phyloP scores from a whole-genome alignment of 1,139 yeast species.

The Yamadazyma trypodendri region DNA sequence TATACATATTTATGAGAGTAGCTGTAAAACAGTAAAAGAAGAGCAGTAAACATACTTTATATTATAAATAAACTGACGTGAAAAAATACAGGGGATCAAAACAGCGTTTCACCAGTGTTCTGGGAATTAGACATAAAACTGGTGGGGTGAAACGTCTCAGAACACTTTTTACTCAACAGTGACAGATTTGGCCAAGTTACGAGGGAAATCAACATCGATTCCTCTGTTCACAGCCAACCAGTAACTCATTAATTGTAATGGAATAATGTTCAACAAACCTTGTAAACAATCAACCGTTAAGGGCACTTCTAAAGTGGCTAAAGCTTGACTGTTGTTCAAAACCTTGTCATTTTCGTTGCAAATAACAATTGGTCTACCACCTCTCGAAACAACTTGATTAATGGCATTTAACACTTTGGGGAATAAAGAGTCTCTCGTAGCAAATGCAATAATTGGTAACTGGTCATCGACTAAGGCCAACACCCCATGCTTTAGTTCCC shows the following conservation, averaged over 20 bases:
- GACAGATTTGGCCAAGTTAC: constrained; percentile 97
- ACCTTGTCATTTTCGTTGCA: constrained; percentile 85
- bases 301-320: constrained; percentile 84
- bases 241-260: constrained; percentile 93
- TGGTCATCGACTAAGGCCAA: constrained; percentile 93
- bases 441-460: constrained; percentile 92
- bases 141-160: not conserved
- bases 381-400: constrained; percentile 95
- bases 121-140: not conserved
- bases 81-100: constrained; percentile 1
- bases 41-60: not conserved
- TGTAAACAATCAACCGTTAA: constrained; percentile 95
- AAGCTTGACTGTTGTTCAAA: constrained; percentile 52
- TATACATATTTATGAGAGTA: too few relatives aligned
- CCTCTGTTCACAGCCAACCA: constrained; percentile 97
- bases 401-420: constrained; percentile 96
- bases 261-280: constrained; percentile 92
- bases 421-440: constrained; percentile 95
- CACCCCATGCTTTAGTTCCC: constrained; percentile 98
- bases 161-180: constrained; percentile 71
- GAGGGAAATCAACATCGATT: constrained; percentile 96
- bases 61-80: not conserved
- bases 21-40: too few relatives aligned
- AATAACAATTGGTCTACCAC: constrained; percentile 93
- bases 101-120: not conserved